These are phyloP conservation scores for Corchorus capsularis DNA, from an alignment of 345 rosid genomes.

Conservation along the genomic window DNA sequence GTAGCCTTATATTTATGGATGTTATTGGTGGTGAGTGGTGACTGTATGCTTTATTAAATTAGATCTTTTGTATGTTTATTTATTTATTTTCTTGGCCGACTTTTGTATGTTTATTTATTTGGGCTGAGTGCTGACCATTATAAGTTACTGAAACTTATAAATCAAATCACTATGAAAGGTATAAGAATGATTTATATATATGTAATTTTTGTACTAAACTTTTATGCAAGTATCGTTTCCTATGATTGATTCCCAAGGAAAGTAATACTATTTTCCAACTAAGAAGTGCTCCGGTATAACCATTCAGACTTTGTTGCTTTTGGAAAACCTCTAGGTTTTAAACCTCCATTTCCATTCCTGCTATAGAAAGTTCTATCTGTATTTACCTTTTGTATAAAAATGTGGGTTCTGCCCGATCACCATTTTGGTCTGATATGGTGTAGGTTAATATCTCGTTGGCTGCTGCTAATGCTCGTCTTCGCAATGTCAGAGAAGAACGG, in stretches of 20 bases:
- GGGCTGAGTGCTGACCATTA: not conserved
- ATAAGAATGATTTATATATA: not conserved
- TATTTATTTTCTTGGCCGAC: too few relatives aligned
- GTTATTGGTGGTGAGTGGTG: too few relatives aligned
- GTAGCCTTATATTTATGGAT: too few relatives aligned
- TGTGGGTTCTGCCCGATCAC: not conserved
- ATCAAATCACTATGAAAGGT: not conserved
- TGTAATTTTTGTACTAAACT: not conserved
- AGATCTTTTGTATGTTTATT: too few relatives aligned
- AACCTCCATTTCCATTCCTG: not conserved
- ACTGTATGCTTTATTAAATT: too few relatives aligned
- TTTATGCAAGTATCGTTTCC: not conserved
- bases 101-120: not conserved
- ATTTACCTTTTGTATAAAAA: not conserved
- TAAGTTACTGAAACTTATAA: not conserved
- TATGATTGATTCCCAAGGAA: not conserved
- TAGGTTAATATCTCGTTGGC: slow-evolving; percentile 90
- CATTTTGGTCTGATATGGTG: slow-evolving; percentile 21
- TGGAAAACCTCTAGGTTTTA: not conserved
- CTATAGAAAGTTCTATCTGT: not conserved
- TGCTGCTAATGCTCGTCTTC: slow-evolving; percentile 85
- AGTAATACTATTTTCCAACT: not conserved
- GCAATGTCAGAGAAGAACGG: slow-evolving; percentile 74
- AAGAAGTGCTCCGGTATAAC: not conserved
- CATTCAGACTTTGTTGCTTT: too few relatives aligned